Percentiles rank a stretch among this genome's conserved stretches.
Conservation (phyloP, 2,329 filamentous ascomycete species). For the Blumeria hordei region DNA sequence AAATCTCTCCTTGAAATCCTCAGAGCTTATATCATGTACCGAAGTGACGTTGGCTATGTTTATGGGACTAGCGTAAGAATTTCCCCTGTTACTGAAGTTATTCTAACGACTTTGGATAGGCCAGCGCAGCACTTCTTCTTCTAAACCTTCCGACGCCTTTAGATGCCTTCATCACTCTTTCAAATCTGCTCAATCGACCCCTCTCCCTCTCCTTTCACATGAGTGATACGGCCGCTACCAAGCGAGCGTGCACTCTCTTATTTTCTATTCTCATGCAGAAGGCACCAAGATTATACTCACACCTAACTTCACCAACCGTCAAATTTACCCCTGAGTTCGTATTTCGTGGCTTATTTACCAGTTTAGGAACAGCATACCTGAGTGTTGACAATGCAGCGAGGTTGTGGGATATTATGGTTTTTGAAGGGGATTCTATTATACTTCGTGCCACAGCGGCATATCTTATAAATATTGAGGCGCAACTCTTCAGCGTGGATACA, state of each 20-base stretch:
- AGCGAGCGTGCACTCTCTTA: constrained; percentile 43
- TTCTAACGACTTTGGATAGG: constrained; percentile 20
- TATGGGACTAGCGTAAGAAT: constrained; percentile 46
- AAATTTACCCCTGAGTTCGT: constrained; percentile 26
- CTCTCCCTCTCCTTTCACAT: constrained; percentile 54
- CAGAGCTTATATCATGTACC: constrained; percentile 59
- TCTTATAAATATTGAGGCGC: constrained; percentile 26
- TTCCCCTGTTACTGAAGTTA: constrained; percentile 2
- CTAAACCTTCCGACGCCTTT: constrained; percentile 42
- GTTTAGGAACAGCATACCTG: constrained; percentile 37
- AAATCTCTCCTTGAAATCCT: constrained; percentile 45
- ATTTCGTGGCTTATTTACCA: constrained; percentile 34
- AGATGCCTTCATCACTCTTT: constrained; percentile 44
- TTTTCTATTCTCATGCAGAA: constrained; percentile 42
- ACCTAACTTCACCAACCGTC: constrained; percentile 28
- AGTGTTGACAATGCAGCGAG: constrained; percentile 46
- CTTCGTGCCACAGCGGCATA: constrained; percentile 48
- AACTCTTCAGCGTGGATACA: constrained; percentile 19
- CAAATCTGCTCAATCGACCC: constrained; percentile 55
- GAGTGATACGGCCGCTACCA: constrained; percentile 41
- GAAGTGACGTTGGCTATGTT: constrained; percentile 58
- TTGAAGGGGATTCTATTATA: constrained; percentile 53
- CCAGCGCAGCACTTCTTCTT: constrained; percentile 47
- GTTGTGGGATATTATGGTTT: constrained; percentile 62
- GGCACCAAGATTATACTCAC: constrained; percentile 34